Evolutionary conservation across 2,329 filamentous ascomycete genomes (phyloP).

Genomic region (Chaetomiaceae sp.): DNA sequence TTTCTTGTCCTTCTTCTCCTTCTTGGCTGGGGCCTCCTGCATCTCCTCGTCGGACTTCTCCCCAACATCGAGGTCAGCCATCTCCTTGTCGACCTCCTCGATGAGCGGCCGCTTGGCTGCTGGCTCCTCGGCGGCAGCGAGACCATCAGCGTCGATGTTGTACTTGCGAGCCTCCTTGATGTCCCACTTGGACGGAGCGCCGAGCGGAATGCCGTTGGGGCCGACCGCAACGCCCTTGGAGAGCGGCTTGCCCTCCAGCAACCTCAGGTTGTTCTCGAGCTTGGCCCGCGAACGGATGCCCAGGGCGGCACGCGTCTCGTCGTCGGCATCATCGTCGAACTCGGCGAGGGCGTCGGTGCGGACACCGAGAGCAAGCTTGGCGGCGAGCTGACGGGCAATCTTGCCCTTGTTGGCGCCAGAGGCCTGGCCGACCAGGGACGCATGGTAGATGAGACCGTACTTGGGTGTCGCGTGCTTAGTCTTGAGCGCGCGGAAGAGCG

Average conservation of each 20-base stretch:
- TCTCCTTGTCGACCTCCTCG: conserved; percentile 43
- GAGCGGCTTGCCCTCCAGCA: conserved; percentile 85
- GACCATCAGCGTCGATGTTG: conserved; percentile 87
- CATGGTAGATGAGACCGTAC: conserved; percentile 92
- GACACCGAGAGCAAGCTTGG: conserved; percentile 88
- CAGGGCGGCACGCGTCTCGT: conserved; percentile 82
- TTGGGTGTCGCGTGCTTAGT: conserved; percentile 99
- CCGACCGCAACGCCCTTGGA: conserved; percentile 70
- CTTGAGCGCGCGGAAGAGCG: conserved; percentile 95
- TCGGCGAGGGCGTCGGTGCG: conserved; percentile 87
- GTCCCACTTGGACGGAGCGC: conserved; percentile 73
- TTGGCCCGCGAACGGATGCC: conserved; percentile 68
- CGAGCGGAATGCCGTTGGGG: conserved; percentile 60
- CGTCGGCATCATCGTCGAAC: conserved; percentile 69
- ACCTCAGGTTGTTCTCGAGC: conserved; percentile 71
- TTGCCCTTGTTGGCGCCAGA: conserved; percentile 99
- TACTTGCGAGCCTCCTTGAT: conserved; percentile 92
- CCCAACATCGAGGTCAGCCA: conserved; percentile 16
- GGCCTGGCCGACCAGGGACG: conserved; percentile 90
- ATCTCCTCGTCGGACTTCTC: conserved; percentile 24
- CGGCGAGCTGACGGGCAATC: conserved; percentile 92
- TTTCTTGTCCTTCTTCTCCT: conserved; percentile 24
- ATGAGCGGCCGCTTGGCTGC: conserved; percentile 48
- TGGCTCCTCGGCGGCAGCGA: conserved; percentile 59
- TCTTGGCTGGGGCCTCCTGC: conserved; percentile 22